These are phyloP conservation scores for Aspergillus sp. DNA, from an alignment of 2,329 filamentous ascomycete genomes.

Conservation along the genomic window DNA sequence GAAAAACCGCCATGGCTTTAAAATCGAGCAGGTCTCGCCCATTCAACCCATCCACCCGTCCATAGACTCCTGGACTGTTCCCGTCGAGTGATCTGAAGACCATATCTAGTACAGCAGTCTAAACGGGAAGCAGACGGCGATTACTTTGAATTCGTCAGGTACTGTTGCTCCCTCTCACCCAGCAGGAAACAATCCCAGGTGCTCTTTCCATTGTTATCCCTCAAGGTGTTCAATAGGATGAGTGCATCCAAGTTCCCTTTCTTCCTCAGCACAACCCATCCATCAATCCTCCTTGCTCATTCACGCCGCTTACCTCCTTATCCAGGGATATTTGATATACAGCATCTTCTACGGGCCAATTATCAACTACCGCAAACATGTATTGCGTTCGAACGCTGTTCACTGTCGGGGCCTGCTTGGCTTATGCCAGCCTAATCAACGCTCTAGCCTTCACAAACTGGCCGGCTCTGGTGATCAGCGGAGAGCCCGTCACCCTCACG, in stretches of 20 bases:
- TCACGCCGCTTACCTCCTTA: not conserved
- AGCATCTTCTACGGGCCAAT: not conserved
- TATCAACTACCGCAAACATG: slow-evolving; percentile 40
- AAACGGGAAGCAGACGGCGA: no score
- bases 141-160: no score
- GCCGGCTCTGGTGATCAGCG: slow-evolving; percentile 47
- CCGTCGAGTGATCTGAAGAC: no score
- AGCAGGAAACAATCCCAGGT: no score
- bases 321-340: not conserved
- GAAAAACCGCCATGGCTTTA: no score
- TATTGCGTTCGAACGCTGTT: slow-evolving; percentile 50
- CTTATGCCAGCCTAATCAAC: slow-evolving; percentile 47
- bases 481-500: slow-evolving; percentile 47
- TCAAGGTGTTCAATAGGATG: no score
- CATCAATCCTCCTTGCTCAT: not conserved
- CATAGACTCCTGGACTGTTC: no score
- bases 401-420: slow-evolving; percentile 41
- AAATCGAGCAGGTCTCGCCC: no score
- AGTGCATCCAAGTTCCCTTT: not conserved
- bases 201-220: no score
- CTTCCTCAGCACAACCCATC: not conserved
- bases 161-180: no score
- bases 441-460: slow-evolving; percentile 52
- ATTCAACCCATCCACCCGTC: no score
- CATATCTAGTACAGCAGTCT: no score